These are phyloP conservation scores for Diutina rugosa DNA, from an alignment of 1,139 yeast genomes.

Conservation along the genomic window DNA sequence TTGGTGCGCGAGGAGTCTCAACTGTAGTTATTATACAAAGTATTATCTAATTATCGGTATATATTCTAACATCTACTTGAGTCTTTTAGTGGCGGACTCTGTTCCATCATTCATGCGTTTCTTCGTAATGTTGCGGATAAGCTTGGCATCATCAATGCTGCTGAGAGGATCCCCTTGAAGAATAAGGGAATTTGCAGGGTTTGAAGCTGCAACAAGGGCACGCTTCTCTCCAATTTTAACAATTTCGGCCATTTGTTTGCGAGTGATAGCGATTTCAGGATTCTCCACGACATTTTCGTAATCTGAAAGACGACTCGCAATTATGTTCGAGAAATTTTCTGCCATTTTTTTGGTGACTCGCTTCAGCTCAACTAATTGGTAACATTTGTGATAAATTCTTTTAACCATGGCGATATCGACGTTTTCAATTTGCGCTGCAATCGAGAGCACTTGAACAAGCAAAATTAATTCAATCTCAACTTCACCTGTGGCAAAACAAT, in stretches of 20 bases:
- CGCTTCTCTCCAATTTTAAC: slow-evolving; percentile 42
- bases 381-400: slow-evolving; percentile 32
- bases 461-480: slow-evolving; percentile 43
- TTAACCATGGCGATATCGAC: slow-evolving; percentile 21
- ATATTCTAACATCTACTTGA: slow-evolving; percentile 3
- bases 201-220: slow-evolving; percentile 31
- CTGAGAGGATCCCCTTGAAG: slow-evolving; percentile 15
- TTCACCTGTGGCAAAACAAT: slow-evolving; percentile 44
- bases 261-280: slow-evolving; percentile 3
- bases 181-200: slow-evolving; percentile 17
- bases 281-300: neutral
- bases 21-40: neutral
- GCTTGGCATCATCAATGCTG: slow-evolving; percentile 43
- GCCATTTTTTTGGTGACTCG: slow-evolving; percentile 25
- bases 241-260: slow-evolving; percentile 30
- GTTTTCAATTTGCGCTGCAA: slow-evolving; percentile 22
- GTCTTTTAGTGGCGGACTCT: slow-evolving; percentile 2
- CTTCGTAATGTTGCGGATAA: slow-evolving; percentile 43
- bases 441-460: slow-evolving; percentile 38
- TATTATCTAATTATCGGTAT: neutral
- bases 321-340: slow-evolving; percentile 17
- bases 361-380: slow-evolving; percentile 29
- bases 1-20: slow-evolving; percentile 6
- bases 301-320: slow-evolving; percentile 7
- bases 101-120: slow-evolving; percentile 11